Evolutionary conservation across 306 rosid species (phyloP), one percentile per base, ranked within the genome.

Genomic region (Leucaena leucocephala): DNA sequence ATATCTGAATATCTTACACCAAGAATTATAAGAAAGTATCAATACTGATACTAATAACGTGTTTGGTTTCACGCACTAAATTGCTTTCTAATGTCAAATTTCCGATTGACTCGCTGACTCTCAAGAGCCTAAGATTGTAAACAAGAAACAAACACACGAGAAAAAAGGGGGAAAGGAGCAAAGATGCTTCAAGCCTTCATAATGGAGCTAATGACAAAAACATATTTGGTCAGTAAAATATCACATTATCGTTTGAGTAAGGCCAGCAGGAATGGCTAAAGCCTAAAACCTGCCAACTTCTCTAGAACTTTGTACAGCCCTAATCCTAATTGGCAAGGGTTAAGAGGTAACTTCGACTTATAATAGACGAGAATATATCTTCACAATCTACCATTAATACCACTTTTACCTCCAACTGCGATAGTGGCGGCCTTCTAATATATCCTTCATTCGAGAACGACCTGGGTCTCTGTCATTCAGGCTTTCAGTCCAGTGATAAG

Each of bases 351-450:
- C 62, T 35, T 63, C 63, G 21, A 77, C 10, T 54, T 62, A 38
- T 38, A 38, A 38, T 38, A 38, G 40, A 38, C 33, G 69, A 50
- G 57, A 65, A 27, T 57, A 62, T 67, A 82, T 49, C 73, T 67
- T 68, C 73, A 71, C 55, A 63, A 35, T 61, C 68, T 67, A 65
- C 77, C 68, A 67, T 57, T 71, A 57, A 58, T 39, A 27, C 45
- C 62, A 45, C 46, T 34, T 48, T 86, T 70, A 91, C 86, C 94
- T 82, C 79, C 88, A 77, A 74, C 88, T 86, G 48, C 83, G 87
- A 81, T 82, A 48, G 63, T 88, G 78, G 34, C 82, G 80, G 62
- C 88, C 89, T 15, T 85, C 90, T 44, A 68, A 52, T 78, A 67
- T 75, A 39, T 86, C 92, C 83, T 11, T 77, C 67, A 46, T 80